phyloP scores from a whole-genome alignment of 352 stramenopile genomes.

The Phytophthora ramorum region DNA sequence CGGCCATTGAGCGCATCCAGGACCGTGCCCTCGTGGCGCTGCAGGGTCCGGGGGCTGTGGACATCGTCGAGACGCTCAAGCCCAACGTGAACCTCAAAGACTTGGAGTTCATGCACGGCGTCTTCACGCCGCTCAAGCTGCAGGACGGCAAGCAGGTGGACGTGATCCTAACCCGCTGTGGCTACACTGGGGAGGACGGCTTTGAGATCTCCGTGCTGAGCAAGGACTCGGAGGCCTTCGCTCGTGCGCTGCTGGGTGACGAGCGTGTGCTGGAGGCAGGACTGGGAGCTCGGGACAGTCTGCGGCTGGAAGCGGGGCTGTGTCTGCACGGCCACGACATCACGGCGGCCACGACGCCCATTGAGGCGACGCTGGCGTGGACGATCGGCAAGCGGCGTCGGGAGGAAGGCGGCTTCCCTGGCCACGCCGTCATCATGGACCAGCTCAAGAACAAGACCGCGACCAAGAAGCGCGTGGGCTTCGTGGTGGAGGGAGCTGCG shows the following conservation, averaged over 20 bases:
- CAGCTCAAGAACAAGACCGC: slow-evolving; percentile 95
- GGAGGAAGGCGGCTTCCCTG: slow-evolving; percentile 94
- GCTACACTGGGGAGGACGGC: slow-evolving; percentile 99
- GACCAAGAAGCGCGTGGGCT: slow-evolving; percentile 94
- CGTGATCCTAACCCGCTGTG: slow-evolving; percentile 94
- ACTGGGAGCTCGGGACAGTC: slow-evolving; percentile 96
- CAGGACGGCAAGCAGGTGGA: slow-evolving; percentile 65
- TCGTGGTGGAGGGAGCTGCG: slow-evolving; percentile 95
- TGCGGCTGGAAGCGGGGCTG: slow-evolving; percentile 97
- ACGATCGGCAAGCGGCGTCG: slow-evolving; percentile 89
- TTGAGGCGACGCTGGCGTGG: slow-evolving; percentile 96
- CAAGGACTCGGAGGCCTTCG: slow-evolving; percentile 61
- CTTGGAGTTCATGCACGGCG: slow-evolving; percentile 97
- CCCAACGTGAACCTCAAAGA: slow-evolving; percentile 91
- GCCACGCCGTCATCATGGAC: slow-evolving; percentile 95
- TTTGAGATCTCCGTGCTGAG: slow-evolving; percentile 97
- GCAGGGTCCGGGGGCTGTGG: slow-evolving; percentile 93
- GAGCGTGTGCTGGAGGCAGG: slow-evolving; percentile 92
- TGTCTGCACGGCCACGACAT: slow-evolving; percentile 99
- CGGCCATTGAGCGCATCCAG: slow-evolving; percentile 94
- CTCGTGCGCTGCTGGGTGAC: slow-evolving; percentile 60
- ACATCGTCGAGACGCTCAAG: slow-evolving; percentile 85
- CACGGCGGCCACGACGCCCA: slow-evolving; percentile 94
- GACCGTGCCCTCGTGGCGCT: slow-evolving; percentile 96
- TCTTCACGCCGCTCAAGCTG: slow-evolving; percentile 81